Conservation (phyloP, 2,329 filamentous ascomycete genomes). For the Fusarium heterosporum region DNA sequence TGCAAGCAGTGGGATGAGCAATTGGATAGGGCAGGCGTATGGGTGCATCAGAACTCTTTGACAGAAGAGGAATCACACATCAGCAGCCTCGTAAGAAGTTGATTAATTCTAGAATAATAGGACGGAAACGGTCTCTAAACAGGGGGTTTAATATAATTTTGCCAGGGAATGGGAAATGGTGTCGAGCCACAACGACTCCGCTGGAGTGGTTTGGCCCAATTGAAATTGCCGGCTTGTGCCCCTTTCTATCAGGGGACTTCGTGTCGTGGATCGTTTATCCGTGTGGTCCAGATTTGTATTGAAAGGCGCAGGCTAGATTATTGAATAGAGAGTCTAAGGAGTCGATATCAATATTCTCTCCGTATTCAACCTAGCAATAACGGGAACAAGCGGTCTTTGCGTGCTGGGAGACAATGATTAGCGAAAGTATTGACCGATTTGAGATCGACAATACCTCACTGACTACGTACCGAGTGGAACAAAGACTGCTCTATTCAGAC, state of each 20-base stretch:
- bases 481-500: background rate
- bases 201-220: conserved; percentile 23
- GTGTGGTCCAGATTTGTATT: conserved; percentile 28
- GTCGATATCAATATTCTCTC: background rate
- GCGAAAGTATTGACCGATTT: background rate
- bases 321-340: background rate
- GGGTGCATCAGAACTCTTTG: background rate
- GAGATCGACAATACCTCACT: background rate
- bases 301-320: conserved; percentile 17
- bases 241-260: conserved; percentile 43
- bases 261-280: conserved; percentile 43
- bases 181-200: conserved; percentile 46
- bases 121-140: conserved; percentile 7
- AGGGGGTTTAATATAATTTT: conserved; percentile 43
- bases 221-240: conserved; percentile 30
- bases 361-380: background rate
- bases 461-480: background rate
- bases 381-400: background rate
- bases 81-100: conserved; percentile 7
- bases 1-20: background rate
- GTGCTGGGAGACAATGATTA: background rate
- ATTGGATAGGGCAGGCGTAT: no score
- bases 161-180: conserved; percentile 41
- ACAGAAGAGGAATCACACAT: background rate
- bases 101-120: conserved; percentile 24